Evolutionary conservation across 2,329 filamentous ascomycete species (phyloP), one percentile per base, ranked within the genome.

Genomic region (Calonectria montana): DNA sequence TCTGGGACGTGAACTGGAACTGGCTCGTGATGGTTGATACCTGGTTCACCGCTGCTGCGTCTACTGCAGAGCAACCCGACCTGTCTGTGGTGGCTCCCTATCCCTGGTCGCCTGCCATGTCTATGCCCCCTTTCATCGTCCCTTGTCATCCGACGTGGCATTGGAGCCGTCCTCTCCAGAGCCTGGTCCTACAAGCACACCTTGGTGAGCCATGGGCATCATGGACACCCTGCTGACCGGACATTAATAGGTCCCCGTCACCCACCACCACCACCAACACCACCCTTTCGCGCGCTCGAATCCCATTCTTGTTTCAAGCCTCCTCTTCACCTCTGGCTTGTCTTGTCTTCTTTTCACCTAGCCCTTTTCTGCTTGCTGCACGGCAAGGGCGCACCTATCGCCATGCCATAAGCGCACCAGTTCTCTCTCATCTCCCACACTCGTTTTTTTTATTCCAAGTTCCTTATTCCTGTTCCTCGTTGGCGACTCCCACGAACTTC

Each of bases 91-190:
- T 41, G 73, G 53, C 75, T 76, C 75, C 72, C 65, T 55, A 65
- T 73, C 75, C 77, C 77, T 73, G 76, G 74, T 76, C 70, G 39
- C 4, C 57, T 62, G 37, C 67, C 47, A 67, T 71, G 55, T 61
- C 70, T 72, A 74, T 76, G 71, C 73, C 74, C 66, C 62, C 55
- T 68, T 71, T 68, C 55, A 61, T 68, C 76, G 67, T 74, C 70
- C 77, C 77, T 77, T 75, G 76, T 76, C 75, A 74, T 76, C 72
- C 76, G 74, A 73, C 75, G 76, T 78, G 76, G 76, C 76, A 78
- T 78, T 76, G 71, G 75, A 77, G 75, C 70, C 78, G 68, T 74
- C 72, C 67, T 75, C 73, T 69, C 72, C 76, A 74, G 53, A 59
- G 71, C 70, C 76, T 70, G 69, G 75, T 71, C 72, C 74, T 69